Percentiles rank a stretch among this genome's conserved stretches.
phyloP scores from a whole-genome alignment of 2,329 filamentous ascomycete species.

The Claviceps purpurea region DNA sequence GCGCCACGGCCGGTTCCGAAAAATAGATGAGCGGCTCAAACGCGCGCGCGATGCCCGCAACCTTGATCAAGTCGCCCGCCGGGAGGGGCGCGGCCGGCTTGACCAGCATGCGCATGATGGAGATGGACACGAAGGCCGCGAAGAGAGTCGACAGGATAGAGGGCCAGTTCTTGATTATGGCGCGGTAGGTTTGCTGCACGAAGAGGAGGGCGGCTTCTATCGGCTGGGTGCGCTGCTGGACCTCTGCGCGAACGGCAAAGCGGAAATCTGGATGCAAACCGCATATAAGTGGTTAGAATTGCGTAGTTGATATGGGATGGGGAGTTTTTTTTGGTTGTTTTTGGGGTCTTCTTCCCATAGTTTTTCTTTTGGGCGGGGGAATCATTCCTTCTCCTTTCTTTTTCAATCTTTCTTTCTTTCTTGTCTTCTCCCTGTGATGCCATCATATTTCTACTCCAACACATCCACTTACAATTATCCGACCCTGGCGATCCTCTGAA shows the following conservation, averaged over 20 bases:
- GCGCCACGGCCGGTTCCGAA: slow-evolving; percentile 74
- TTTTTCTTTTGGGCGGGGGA: background rate
- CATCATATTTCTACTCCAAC: background rate
- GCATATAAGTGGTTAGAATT: background rate
- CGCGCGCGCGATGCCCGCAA: slow-evolving; percentile 76
- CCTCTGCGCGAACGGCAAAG: slow-evolving; percentile 75
- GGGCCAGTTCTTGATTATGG: slow-evolving; percentile 55
- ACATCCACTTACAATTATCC: slow-evolving; percentile 35
- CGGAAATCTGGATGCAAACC: slow-evolving; percentile 54
- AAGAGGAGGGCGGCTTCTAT: slow-evolving; percentile 61
- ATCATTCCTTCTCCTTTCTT: background rate
- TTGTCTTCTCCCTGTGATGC: background rate
- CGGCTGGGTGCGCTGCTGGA: slow-evolving; percentile 74
- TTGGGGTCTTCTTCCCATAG: too few species aligned
- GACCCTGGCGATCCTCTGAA: slow-evolving; percentile 15
- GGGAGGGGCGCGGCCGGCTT: slow-evolving; percentile 44
- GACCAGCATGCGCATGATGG: slow-evolving; percentile 51
- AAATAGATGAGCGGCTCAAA: slow-evolving; percentile 94
- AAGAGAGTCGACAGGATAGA: slow-evolving; percentile 51
- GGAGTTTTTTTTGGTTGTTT: too few species aligned
- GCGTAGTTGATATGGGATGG: too few species aligned
- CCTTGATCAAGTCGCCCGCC: slow-evolving; percentile 64
- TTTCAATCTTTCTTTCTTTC: too few species aligned
- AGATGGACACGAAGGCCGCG: slow-evolving; percentile 49
- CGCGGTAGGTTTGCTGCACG: slow-evolving; percentile 43